Evolutionary conservation across 2,329 filamentous ascomycete species (phyloP).

Genomic region (Ophiocordyceps camponoti-leonardi): DNA sequence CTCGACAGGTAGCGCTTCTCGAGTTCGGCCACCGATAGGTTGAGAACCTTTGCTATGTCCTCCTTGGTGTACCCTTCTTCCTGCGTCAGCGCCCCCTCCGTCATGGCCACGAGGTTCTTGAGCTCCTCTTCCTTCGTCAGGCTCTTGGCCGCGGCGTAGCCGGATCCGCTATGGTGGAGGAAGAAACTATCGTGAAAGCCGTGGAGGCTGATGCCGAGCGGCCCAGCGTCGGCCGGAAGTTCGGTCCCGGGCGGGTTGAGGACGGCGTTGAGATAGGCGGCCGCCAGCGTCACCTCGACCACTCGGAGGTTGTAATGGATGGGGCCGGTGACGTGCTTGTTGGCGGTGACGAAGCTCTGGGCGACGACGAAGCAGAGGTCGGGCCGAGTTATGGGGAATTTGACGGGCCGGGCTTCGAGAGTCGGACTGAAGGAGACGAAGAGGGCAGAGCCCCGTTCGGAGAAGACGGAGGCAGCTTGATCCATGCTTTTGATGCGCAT

Average conservation of each 20-base stretch:
- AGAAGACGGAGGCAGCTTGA: slow-evolving; percentile 90
- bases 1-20: slow-evolving; percentile 67
- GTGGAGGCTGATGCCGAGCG: slow-evolving; percentile 65
- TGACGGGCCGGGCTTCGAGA: slow-evolving; percentile 59
- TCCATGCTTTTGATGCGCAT: slow-evolving; percentile 58
- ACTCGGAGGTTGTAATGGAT: slow-evolving; percentile 95
- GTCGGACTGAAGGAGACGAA: slow-evolving; percentile 78
- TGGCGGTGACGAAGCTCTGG: slow-evolving; percentile 82
- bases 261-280: slow-evolving; percentile 44
- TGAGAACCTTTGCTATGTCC: slow-evolving; percentile 60
- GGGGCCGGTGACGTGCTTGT: slow-evolving; percentile 87
- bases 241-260: slow-evolving; percentile 37
- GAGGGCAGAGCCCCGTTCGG: slow-evolving; percentile 66
- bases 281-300: slow-evolving; percentile 85
- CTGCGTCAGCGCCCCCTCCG: slow-evolving; percentile 53
- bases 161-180: slow-evolving; percentile 21
- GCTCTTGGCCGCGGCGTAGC: slow-evolving; percentile 23
- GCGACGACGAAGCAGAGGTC: slow-evolving; percentile 86
- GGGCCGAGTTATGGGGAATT: slow-evolving; percentile 64
- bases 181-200: slow-evolving; percentile 81
- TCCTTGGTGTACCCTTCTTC: slow-evolving; percentile 77
- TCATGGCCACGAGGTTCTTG: slow-evolving; percentile 50
- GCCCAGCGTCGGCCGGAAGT: slow-evolving; percentile 63
- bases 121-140: slow-evolving; percentile 48
- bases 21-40: slow-evolving; percentile 51